A percentile compares a stretch with the other conserved stretches of the same genome.
These are phyloP conservation scores for Myxozyma geophila DNA, from an alignment of 805 yeast genomes.

Conservation along the genomic window DNA sequence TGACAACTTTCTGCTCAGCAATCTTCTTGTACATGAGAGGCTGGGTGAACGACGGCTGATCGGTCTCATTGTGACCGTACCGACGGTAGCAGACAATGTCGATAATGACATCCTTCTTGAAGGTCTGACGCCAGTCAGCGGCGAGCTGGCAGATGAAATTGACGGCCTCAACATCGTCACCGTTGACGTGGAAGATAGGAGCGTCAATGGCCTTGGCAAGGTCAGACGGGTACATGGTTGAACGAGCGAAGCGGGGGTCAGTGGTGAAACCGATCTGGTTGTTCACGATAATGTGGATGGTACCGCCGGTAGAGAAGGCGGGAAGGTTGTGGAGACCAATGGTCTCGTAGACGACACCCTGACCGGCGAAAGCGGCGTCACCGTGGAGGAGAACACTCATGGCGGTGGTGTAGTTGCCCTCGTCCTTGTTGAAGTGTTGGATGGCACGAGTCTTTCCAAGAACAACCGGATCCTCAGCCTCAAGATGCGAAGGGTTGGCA, in stretches of 20 bases:
- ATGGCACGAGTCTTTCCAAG: conserved; percentile 97
- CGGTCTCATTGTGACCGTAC: conserved; percentile 99
- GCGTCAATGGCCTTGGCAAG: conserved; percentile 95
- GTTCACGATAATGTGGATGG: conserved; percentile 92
- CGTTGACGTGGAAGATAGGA: conserved; percentile 98
- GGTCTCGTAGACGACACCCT: conserved; percentile 99
- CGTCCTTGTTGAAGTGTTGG: conserved; percentile 87
- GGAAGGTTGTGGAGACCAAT: conserved; percentile 93
- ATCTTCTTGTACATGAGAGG: conserved; percentile 95
- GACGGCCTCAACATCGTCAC: conserved; percentile 94
- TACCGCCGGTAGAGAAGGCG: conserved; percentile 98
- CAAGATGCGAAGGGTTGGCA: conserved; percentile 98
- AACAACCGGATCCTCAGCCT: conserved; percentile 98
- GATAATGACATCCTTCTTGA: conserved; percentile 94
- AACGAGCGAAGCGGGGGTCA: conserved; percentile 95
- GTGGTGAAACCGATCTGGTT: conserved; percentile 99
- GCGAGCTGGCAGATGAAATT: conserved; percentile 92
- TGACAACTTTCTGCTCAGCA: conserved; percentile 84
- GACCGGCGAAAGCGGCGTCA: conserved; percentile 98
- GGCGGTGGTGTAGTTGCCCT: conserved; percentile 82
- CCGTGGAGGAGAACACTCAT: conserved; percentile 94
- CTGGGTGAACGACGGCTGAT: conserved; percentile 98
- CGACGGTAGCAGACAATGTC: conserved; percentile 99
- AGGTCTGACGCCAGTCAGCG: conserved; percentile 97
- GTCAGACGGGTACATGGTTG: conserved; percentile 97